Base-by-base conservation (phyloP, 202 grass and related monocot species). In the Thinopyrum obtusiflorum region DNA sequence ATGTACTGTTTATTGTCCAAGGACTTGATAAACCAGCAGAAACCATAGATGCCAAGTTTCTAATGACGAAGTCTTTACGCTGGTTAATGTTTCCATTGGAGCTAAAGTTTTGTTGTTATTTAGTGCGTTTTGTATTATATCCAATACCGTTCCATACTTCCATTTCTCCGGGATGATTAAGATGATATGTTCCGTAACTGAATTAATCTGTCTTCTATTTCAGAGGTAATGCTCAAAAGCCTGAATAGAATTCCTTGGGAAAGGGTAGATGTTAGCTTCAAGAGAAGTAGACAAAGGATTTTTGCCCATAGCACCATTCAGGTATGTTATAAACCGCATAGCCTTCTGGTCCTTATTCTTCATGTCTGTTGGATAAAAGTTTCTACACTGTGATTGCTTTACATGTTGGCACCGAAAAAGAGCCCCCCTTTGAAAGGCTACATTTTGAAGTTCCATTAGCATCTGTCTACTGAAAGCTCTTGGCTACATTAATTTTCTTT, bases 251-350 rank as follows among this genome's bases (percentile, higher is more conserved):
- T 92, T 90, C 85, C 90, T 17, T 98, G 93, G 93, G 97, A 98
- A 94, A 96, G 93, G 73, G 82, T 98, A 76, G 91, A 98, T 87
- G 92, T 98, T 80, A 94, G 97, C 84, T 98, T 98, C 87, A 87
- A 83, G 61, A 96, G 91, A 89, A 94, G 90, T 29, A 87, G 53
- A 82, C 96, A 98, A 74, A 94, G 75, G 68, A 23, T 98, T 91
- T 92, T 98, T 32, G 96, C 96, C 68, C 96, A 98, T 63, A 93
- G 88, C 88, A 94, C 96, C 17, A 98, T 98, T 87, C 93, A 98
- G 96, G 96, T 95, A 89, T 88, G 29, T 61, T 44, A 59, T 59
- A 9, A 68, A 33, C 20, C 11, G 18, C 5, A 42, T 63, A 9
- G 35, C 33, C 46, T 61, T 87, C 5, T 68, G 20, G 37, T 73